Evolutionary conservation across 805 yeast genomes (phyloP), one percentile per base, ranked within the genome.

Genomic region (Candida dajiaensis): DNA sequence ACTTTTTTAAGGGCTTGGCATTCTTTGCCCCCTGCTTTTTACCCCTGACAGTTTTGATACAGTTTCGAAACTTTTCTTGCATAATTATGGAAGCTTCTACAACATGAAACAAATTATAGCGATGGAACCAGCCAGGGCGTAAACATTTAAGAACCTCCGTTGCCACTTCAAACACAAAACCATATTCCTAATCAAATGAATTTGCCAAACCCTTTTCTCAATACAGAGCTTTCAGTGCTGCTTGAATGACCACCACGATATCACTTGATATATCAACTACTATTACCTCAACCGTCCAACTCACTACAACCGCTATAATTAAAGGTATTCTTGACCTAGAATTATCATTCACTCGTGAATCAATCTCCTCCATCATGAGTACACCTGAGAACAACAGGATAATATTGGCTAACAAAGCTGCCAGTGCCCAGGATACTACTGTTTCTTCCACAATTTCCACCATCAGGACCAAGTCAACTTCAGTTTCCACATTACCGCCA

Each of bases 181-280:
- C n/a, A n/a, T n/a, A n/a, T n/a, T n/a, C n/a, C n/a, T n/a, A n/a
- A n/a, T n/a, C n/a, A n/a, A n/a, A n/a, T n/a, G n/a, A n/a, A n/a
- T n/a, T n/a, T n/a, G n/a, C n/a, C n/a, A n/a, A n/a, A n/a, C n/a
- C n/a, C n/a, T n/a, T n/a, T n/a, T n/a, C n/a, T n/a, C 7, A 4
- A 11, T 28, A 28, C n/a, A 3, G 18, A 25, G 40, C 16, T n/a
- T 9, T 6, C 18, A 10, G 4, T 6, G 13, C 20, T 16, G 18
- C 18, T 16, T 33, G 26, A 6, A 31, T 15, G 19, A 16, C 39
- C 16, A 21, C 44, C 4, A 41, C 35, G 2, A 25, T 42, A 10
- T n/a, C 19, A 9, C n/a, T 36, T 5, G 39, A 36, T 20, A 20
- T n/a, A 6, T 46, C 45, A n/a, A 46, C 49, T 5, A 26, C 36